Evolutionary conservation across 2,329 filamentous ascomycete genomes (phyloP).

Genomic region (Chalaropsis thielavioides): DNA sequence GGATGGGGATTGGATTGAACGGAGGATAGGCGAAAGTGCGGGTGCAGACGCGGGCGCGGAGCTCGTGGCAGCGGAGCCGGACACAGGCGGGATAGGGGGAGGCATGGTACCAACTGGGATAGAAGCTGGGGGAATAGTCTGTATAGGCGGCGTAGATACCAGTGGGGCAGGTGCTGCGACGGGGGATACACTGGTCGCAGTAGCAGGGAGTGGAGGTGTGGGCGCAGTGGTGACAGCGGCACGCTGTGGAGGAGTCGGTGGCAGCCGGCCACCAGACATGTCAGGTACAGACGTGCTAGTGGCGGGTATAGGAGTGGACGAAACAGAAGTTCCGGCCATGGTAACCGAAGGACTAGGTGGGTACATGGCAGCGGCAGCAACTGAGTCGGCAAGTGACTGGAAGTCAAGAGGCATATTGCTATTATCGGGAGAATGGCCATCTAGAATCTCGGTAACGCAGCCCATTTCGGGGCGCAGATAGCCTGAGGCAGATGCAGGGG

Average conservation of each 20-base stretch:
- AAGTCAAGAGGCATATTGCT: background rate
- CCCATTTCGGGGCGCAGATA: constrained; percentile 34
- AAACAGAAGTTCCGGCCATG: constrained; percentile 19
- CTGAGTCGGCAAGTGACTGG: background rate
- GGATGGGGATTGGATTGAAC: constrained; percentile 36
- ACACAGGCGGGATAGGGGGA: background rate
- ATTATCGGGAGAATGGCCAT: constrained; percentile 33
- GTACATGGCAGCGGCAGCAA: constrained; percentile 1
- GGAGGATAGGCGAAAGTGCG: constrained; percentile 38
- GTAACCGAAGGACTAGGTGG: constrained; percentile 19
- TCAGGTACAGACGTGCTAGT: background rate
- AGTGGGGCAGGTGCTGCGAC: constrained; percentile 19
- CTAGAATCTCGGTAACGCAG: constrained; percentile 47
- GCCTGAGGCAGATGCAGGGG: constrained; percentile 24
- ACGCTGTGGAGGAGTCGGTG: background rate
- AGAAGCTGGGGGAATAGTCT: constrained; percentile 19
- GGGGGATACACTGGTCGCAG: constrained; percentile 11
- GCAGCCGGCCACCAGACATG: background rate
- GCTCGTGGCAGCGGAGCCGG: constrained; percentile 18
- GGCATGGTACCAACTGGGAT: constrained; percentile 13
- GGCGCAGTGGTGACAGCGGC: constrained; percentile 22
- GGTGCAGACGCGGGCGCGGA: constrained; percentile 20
- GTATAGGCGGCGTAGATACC: constrained; percentile 19
- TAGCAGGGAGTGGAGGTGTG: background rate
- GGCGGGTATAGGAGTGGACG: constrained; percentile 22